Base-by-base conservation (phyloP, 2,329 filamentous ascomycete species). In the Aspergillus clavatus region DNA sequence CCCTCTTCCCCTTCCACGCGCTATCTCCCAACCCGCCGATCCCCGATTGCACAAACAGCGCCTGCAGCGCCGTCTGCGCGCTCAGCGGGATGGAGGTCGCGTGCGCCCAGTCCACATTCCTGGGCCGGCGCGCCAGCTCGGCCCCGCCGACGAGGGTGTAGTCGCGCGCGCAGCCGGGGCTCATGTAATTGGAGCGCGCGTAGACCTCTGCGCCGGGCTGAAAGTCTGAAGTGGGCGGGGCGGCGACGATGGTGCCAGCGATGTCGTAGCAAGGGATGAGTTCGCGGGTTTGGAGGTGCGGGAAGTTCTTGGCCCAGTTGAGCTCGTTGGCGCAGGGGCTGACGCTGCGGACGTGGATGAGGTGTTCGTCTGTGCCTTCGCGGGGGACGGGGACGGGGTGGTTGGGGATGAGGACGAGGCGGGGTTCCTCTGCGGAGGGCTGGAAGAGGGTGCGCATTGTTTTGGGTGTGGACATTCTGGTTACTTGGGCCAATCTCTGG, bases 51-150 rank as follows among this genome's bases (percentile, higher is more conserved):
- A 64, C 60, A 38, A 75, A 74, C 2, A 76, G 52, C 5, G 62
- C 65, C 54, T 75, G 72, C 63, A 65, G 72, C 5, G 71, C 72
- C 43, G 67, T 74, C 50, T 70, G 38, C 6, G 68, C 66, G 7
- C 61, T 67, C 45, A 74, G 55, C 14, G 71, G 69, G 3, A 72
- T 55, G 4, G 65, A 59, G 1, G 69, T 69, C 4, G 66, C 62
- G 42, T 69, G 62, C 1, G 50, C 62, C 62, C 64, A 69, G 21
- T 51, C 60, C 6, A 74, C 27, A 8, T 52, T 60, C 43, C 54
- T 54, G 0, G 72, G 69, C 33, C 59, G 61, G 4, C 50, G 50
- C 0, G 66, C 68, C 4, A 75, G 47, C 40, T 74, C 71, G 0
- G 56, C 53, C 1, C 66, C 65, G 2, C 56, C 47, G 0, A 53